phyloP scores from a whole-genome alignment of 2,329 filamentous ascomycete species.

The Thermomyces lanuginosus region DNA sequence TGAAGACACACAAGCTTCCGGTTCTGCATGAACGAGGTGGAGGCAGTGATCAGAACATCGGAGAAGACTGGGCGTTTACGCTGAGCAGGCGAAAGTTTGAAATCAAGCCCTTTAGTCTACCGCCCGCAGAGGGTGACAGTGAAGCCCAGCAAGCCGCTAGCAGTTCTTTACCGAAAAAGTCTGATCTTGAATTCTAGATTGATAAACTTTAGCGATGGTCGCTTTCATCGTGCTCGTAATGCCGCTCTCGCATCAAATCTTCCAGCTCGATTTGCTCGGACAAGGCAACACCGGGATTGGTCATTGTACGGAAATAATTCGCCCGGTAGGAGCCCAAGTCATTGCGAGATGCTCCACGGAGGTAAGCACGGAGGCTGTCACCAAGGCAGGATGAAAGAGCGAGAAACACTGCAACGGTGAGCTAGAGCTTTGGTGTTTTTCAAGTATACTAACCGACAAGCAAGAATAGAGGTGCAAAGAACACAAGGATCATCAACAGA shows the following conservation, averaged over 20 bases:
- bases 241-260: slow-evolving; percentile 37
- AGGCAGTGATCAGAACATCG: slow-evolving; percentile 51
- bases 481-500: slow-evolving; percentile 19
- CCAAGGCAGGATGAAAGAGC: slow-evolving; percentile 41
- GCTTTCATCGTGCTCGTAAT: slow-evolving; percentile 16
- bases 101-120: slow-evolving; percentile 76
- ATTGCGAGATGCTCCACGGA: slow-evolving; percentile 29
- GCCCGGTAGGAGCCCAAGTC: slow-evolving; percentile 35
- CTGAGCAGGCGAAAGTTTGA: slow-evolving; percentile 69
- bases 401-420: slow-evolving; percentile 29
- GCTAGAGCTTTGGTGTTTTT: slow-evolving; percentile 6
- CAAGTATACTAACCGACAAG: slow-evolving; percentile 16
- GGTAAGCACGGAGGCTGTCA: slow-evolving; percentile 34
- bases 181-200: slow-evolving; percentile 58
- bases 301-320: slow-evolving; percentile 40
- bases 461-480: slow-evolving; percentile 23
- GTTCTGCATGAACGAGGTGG: slow-evolving; percentile 79
- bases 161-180: slow-evolving; percentile 40
- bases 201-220: not conserved
- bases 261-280: slow-evolving; percentile 50
- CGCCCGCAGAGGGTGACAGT: slow-evolving; percentile 63
- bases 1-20: slow-evolving; percentile 68
- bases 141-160: slow-evolving; percentile 39
- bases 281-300: slow-evolving; percentile 36
- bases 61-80: slow-evolving; percentile 81